Conservation (phyloP, 2,329 filamentous ascomycete genomes). For the Coniochaeta ligniaria region DNA sequence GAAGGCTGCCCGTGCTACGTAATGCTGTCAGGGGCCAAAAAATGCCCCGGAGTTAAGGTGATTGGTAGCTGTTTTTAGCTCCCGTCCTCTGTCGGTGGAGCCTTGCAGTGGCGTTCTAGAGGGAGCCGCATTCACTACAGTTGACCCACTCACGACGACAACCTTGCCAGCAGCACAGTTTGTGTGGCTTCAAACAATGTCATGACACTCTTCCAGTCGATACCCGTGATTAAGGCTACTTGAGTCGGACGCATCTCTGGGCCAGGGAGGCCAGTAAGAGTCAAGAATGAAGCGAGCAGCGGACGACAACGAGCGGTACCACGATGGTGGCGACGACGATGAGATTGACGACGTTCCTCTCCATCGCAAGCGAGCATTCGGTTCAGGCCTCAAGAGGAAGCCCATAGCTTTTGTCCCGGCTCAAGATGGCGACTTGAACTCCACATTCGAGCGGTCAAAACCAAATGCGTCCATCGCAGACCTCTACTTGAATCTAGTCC, state of each 20-base stretch:
- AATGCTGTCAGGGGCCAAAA: not conserved
- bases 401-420: slow-evolving; percentile 52
- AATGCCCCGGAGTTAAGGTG: not conserved
- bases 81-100: not conserved
- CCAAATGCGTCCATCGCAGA: slow-evolving; percentile 38
- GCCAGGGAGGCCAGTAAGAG: not conserved
- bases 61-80: slow-evolving; percentile 2
- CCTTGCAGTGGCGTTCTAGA: not conserved
- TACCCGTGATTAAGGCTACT: too few species aligned
- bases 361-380: slow-evolving; percentile 46
- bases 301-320: not conserved
- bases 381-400: slow-evolving; percentile 47
- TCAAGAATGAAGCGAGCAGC: not conserved
- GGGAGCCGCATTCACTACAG: not conserved
- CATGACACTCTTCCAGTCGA: too few species aligned
- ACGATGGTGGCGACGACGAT: slow-evolving; percentile 11
- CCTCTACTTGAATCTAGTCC: slow-evolving; percentile 60
- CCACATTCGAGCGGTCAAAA: slow-evolving; percentile 10
- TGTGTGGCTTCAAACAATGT: too few species aligned
- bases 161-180: not conserved
- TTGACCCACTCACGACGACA: not conserved
- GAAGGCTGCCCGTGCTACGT: not conserved
- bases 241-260: not conserved
- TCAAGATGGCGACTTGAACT: slow-evolving; percentile 26
- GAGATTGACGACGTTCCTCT: slow-evolving; percentile 42